Percentiles rank a stretch among this genome's conserved stretches.
These are phyloP conservation scores for Starmerella powellii DNA, from an alignment of 805 yeast genomes.

Conservation along the genomic window DNA sequence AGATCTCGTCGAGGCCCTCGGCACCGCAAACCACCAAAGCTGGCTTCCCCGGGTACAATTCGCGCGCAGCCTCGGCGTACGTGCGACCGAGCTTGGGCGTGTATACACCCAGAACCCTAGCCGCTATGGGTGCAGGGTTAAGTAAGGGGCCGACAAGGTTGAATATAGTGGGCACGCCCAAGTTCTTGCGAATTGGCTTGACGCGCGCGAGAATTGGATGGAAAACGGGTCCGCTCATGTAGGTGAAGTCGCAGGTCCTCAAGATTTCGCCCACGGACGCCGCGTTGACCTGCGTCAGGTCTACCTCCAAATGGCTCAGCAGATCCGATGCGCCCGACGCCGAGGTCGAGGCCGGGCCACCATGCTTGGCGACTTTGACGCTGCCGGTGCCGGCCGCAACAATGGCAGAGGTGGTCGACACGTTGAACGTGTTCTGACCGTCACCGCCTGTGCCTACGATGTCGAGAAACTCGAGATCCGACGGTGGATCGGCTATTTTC, in stretches of 20 bases:
- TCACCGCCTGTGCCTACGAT: constrained; percentile 99
- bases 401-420: constrained; percentile 87
- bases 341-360: constrained; percentile 93
- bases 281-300: constrained; percentile 54
- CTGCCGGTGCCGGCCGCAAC: constrained; percentile 77
- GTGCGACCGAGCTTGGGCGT: constrained; percentile 65
- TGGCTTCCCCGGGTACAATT: constrained; percentile 35
- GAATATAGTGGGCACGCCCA: constrained; percentile 89
- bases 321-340: constrained; percentile 90
- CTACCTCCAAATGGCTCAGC: constrained; percentile 70
- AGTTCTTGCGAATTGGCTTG: constrained; percentile 57
- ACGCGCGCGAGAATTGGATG: constrained; percentile 84
- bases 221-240: constrained; percentile 83
- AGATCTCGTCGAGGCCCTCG: constrained; percentile 83
- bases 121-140: constrained; percentile 74
- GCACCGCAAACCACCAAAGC: constrained; percentile 91
- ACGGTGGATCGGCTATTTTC: constrained; percentile 19
- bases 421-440: constrained; percentile 94
- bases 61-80: constrained; percentile 69
- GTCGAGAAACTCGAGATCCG: constrained; percentile 50
- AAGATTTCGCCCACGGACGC: constrained; percentile 46
- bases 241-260: constrained; percentile 43
- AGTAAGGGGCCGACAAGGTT: constrained; percentile 87
- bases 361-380: constrained; percentile 78
- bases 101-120: constrained; percentile 84